Evolutionary conservation across 768 basidiomycete genomes (phyloP), one percentile per base, ranked within the genome.

Genomic region (Phlebiopsis gigantea): DNA sequence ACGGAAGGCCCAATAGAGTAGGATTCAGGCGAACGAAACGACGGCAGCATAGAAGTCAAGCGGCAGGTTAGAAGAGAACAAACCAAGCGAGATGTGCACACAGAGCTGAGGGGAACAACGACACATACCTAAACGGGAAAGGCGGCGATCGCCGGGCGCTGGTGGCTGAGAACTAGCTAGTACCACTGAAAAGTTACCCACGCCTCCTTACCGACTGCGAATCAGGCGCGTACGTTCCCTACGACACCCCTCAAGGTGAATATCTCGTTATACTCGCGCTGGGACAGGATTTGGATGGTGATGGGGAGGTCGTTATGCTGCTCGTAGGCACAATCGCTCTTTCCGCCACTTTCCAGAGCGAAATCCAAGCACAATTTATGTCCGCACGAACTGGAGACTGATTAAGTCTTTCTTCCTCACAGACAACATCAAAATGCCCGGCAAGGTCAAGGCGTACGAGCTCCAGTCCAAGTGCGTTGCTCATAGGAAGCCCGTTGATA

Each of bases 371-470:
- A 21, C 50, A 53, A 44, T 44, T 57, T 42, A 12, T 47, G 26
- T 58, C 21, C 42, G 26, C 45, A 28, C 19, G 10, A 49, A 22
- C 58, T 34, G 28, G 41, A 24, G n/a, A 5, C 42, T 45, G 45
- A 56, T 49, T 22, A 28, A 31, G 45, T 61, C 56, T 55, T 68
- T 55, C 56, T 56, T 44, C 22, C 25, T 52, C 50, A 43, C 57
- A 68, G 67, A 68, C 63, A 51, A 55, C 62, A 65, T 54, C 65
- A 68, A 66, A 64, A 91, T 92, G 88, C 84, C 89, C 77, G 83
- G 83, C 68, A 93, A 93, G 82, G 89, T 93, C 79, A 93, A 93
- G 82, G 90, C 93, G 69, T 91, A 94, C 79, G 92, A 94, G 75
- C 90, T 94, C 74, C 90, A 92, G 75, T 90, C 89, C 74, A 95